A percentile compares a stretch with the other conserved stretches of the same genome.
phyloP scores from a whole-genome alignment of 116 monocot genomes.

The Papilionanthe hybrid region DNA sequence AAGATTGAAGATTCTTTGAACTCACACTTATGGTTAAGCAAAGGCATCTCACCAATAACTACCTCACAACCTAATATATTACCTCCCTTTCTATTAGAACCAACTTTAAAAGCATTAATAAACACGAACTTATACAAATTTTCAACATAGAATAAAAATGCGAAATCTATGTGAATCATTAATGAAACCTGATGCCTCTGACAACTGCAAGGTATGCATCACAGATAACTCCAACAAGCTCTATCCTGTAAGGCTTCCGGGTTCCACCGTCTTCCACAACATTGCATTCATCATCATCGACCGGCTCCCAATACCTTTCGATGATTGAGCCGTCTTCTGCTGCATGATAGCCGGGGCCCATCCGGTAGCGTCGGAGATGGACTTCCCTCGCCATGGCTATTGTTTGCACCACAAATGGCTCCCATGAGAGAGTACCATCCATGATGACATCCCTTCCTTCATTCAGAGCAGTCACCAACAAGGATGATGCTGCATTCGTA shows the following conservation, averaged over 20 bases:
- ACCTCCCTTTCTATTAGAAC: no score
- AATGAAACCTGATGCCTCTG: slow-evolving; percentile 75
- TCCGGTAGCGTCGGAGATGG: slow-evolving; percentile 69
- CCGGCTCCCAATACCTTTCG: slow-evolving; percentile 82
- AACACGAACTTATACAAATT: neutral
- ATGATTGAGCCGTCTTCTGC: slow-evolving; percentile 44
- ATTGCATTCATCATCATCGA: slow-evolving; percentile 29
- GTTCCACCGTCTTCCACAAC: neutral
- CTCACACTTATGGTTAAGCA: no score
- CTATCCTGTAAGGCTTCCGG: slow-evolving; percentile 86
- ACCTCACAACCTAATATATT: no score
- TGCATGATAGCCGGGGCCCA: slow-evolving; percentile 78
- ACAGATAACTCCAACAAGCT: slow-evolving; percentile 90
- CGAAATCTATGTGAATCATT: neutral
- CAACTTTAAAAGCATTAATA: neutral
- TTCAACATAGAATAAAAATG: neutral
- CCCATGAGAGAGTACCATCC: slow-evolving; percentile 97
- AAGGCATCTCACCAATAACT: no score
- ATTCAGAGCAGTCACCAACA: slow-evolving; percentile 90
- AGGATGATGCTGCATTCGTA: slow-evolving; percentile 81
- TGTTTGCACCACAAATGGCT: slow-evolving; percentile 87
- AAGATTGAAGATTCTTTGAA: no score
- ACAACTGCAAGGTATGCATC: slow-evolving; percentile 90
- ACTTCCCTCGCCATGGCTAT: slow-evolving; percentile 77
- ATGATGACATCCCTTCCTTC: slow-evolving; percentile 94